phyloP scores from a whole-genome alignment of 2,329 filamentous ascomycete species.

The Aspergillus vadensis region DNA sequence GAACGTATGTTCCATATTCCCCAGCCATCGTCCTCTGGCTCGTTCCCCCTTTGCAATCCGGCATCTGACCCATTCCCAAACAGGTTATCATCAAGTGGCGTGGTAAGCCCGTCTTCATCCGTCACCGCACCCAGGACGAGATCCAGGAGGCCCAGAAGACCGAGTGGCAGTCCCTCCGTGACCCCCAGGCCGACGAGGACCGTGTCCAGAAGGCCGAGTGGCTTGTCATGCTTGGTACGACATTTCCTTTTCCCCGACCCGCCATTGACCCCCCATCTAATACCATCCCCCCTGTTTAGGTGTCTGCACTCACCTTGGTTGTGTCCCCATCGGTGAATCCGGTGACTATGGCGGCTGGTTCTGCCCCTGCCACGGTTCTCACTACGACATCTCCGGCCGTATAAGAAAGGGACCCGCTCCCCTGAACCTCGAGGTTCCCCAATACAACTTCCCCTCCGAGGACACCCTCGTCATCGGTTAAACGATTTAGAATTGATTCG shows the following conservation, averaged over 20 bases:
- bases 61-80: constrained; percentile 20
- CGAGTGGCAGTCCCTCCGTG: constrained; percentile 79
- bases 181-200: constrained; percentile 86
- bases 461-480: constrained; percentile 92
- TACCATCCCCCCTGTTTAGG: constrained; percentile 52
- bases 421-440: constrained; percentile 93
- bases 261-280: constrained; percentile 6
- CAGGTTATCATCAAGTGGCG: constrained; percentile 99
- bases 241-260: background rate
- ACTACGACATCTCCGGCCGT: constrained; percentile 99
- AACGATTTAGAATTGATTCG: constrained; percentile 31
- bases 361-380: constrained; percentile 99
- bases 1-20: constrained; percentile 69
- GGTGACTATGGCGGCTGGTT: constrained; percentile 99
- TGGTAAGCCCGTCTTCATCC: constrained; percentile 99
- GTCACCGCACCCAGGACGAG: constrained; percentile 90
- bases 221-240: constrained; percentile 93
- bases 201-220: constrained; percentile 98
- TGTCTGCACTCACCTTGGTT: constrained; percentile 98
- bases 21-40: background rate
- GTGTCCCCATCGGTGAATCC: constrained; percentile 97
- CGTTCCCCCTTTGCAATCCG: background rate
- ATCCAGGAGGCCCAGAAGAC: constrained; percentile 92
- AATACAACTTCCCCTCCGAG: constrained; percentile 91
- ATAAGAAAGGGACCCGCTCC: constrained; percentile 97